phyloP scores from a whole-genome alignment of 495 filamentous ascomycete genomes.

The Talaromyces liani region DNA sequence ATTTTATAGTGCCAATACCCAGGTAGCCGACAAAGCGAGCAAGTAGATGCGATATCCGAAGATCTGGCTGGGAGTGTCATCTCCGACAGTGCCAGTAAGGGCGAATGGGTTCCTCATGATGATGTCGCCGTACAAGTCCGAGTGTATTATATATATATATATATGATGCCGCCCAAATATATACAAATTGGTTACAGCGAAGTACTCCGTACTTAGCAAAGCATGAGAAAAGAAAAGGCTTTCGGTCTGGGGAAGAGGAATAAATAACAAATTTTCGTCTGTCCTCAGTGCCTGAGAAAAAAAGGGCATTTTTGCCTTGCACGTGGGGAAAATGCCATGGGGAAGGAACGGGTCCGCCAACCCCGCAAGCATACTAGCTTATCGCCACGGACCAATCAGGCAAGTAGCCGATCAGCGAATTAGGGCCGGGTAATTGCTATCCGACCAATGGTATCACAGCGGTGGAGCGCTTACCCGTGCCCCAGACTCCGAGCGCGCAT shows the following conservation, averaged over 20 bases:
- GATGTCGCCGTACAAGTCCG: background rate
- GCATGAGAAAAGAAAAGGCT: background rate
- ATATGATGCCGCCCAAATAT: background rate
- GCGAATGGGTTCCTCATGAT: background rate
- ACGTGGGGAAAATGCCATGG: background rate
- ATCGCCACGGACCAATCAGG: background rate
- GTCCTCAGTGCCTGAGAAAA: background rate
- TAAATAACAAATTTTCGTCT: background rate
- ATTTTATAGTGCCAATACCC: background rate
- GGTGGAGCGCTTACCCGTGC: background rate
- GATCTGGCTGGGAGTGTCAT: background rate
- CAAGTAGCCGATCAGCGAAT: background rate
- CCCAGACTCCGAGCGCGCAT: background rate
- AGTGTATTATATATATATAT: background rate
- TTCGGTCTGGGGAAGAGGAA: background rate
- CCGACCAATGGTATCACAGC: background rate
- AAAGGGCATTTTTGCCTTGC: background rate
- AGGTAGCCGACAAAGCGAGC: background rate
- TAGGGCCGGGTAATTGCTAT: background rate
- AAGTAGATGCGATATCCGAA: background rate
- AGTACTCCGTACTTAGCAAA: background rate
- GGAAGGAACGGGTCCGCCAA: background rate
- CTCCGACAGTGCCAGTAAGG: background rate
- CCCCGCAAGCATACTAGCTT: background rate
- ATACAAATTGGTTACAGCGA: background rate